phyloP scores from a whole-genome alignment of 1,139 yeast genomes.

The Protomyces gravidus region DNA sequence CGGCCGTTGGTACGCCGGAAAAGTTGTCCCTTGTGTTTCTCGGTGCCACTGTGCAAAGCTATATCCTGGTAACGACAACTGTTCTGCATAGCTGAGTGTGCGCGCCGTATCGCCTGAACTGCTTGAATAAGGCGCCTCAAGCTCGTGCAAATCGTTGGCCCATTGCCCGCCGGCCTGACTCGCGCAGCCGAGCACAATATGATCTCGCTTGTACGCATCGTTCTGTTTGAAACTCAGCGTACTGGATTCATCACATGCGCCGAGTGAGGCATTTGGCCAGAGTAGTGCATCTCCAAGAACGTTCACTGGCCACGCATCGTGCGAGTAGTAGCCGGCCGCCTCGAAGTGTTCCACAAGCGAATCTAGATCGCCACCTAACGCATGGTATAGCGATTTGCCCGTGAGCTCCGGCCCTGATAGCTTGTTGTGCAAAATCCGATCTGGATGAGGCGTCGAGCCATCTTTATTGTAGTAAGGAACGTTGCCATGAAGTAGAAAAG shows the following conservation, averaged over 20 bases:
- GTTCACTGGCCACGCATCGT: conserved; percentile 36
- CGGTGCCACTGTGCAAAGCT: conserved; percentile 37
- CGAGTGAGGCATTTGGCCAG: conserved; percentile 39
- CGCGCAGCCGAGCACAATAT: conserved; percentile 38
- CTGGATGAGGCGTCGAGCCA: conserved; percentile 39
- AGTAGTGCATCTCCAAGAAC: conserved; percentile 39
- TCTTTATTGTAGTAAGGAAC: conserved; percentile 39
- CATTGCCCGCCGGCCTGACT: conserved; percentile 42
- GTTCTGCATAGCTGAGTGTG: conserved; percentile 41
- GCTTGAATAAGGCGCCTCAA: not conserved
- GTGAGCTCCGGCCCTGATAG: conserved; percentile 23
- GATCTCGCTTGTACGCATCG: conserved; percentile 31
- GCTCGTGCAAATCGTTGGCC: conserved; percentile 34
- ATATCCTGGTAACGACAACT: conserved; percentile 41
- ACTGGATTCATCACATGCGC: conserved; percentile 13
- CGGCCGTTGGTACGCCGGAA: conserved; percentile 39
- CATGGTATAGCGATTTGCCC: conserved; percentile 18
- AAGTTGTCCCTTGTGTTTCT: conserved; percentile 30
- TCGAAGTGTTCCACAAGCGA: conserved; percentile 26
- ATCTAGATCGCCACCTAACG: conserved; percentile 27
- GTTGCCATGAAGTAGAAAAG: conserved; percentile 40
- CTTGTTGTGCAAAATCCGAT: conserved; percentile 36
- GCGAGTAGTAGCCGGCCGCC: conserved; percentile 17
- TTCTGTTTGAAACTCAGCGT: conserved; percentile 37
- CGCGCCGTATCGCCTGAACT: conserved; percentile 30